These are phyloP conservation scores for Alternaria postmessia DNA, from an alignment of 2,329 filamentous ascomycete genomes.

Conservation along the genomic window DNA sequence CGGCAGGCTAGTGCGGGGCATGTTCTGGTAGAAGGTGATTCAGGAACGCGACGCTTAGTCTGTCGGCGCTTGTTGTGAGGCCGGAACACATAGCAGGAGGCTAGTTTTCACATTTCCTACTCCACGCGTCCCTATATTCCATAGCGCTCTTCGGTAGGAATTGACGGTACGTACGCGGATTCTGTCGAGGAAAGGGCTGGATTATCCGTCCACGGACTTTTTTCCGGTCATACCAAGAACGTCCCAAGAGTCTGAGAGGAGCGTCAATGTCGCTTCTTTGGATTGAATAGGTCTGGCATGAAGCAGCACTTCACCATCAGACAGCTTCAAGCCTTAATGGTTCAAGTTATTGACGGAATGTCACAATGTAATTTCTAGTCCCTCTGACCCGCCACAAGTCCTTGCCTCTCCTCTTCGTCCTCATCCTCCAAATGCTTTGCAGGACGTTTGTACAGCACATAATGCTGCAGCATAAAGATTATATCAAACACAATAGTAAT, in stretches of 20 bases:
- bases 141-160: neutral
- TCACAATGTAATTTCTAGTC: neutral
- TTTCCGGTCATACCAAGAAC: neutral
- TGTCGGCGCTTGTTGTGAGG: conserved; percentile 10
- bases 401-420: conserved; percentile 37
- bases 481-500: conserved; percentile 86
- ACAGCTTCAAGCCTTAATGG: neutral
- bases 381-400: conserved; percentile 27
- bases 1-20: conserved; percentile 6
- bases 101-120: neutral
- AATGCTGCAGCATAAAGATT: conserved; percentile 90
- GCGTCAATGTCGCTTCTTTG: neutral
- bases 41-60: neutral
- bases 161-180: neutral
- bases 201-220: neutral
- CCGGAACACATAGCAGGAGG: neutral
- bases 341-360: too few relatives aligned
- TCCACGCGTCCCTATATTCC: neutral
- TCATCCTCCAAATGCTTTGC: conserved; percentile 39
- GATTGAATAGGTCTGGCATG: neutral
- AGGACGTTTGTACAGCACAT: conserved; percentile 70
- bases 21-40: neutral
- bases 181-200: neutral
- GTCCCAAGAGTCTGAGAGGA: neutral
- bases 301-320: neutral